A percentile compares a stretch with the other conserved stretches of the same genome.
Conservation (phyloP, 129 eudicot genomes). For the Glebionis coronaria region DNA sequence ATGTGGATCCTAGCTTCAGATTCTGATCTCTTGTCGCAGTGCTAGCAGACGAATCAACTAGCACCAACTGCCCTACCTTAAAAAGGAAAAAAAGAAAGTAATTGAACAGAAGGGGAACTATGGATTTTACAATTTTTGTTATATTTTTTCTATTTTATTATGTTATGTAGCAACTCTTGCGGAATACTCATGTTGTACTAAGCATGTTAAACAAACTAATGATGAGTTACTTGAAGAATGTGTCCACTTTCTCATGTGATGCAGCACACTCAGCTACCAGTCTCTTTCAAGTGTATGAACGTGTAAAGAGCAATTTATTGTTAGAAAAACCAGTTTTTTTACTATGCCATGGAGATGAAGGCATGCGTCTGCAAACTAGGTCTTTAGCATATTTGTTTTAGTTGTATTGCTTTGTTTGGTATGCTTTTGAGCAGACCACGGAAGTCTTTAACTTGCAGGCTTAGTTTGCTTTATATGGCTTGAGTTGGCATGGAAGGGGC, state of each 20-base stretch:
- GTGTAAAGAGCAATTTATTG: constrained; percentile 2
- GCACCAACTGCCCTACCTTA: background rate
- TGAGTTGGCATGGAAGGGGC: no score
- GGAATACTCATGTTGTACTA: constrained; percentile 43
- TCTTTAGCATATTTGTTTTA: no score
- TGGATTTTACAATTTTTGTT: constrained; percentile 25
- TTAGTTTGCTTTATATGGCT: no score
- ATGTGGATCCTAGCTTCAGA: constrained; percentile 88
- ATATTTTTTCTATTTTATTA: constrained; percentile 8
- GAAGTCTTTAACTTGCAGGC: no score
- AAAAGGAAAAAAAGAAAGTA: background rate
- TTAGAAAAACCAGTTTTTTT: no score
- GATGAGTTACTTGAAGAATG: constrained; percentile 25
- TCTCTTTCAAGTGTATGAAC: background rate
- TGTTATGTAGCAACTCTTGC: constrained; percentile 14
- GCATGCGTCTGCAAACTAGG: no score
- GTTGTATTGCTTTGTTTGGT: no score
- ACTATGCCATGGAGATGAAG: no score
- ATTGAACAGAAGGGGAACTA: constrained; percentile 22
- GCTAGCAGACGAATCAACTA: constrained; percentile 27
- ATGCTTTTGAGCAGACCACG: no score
- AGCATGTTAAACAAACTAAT: constrained; percentile 35
- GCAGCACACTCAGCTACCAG: background rate
- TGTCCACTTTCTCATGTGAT: background rate
- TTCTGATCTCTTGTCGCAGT: constrained; percentile 45